These are phyloP conservation scores for Raphanus hybrid DNA, from an alignment of 441 rosid species.

Conservation along the genomic window DNA sequence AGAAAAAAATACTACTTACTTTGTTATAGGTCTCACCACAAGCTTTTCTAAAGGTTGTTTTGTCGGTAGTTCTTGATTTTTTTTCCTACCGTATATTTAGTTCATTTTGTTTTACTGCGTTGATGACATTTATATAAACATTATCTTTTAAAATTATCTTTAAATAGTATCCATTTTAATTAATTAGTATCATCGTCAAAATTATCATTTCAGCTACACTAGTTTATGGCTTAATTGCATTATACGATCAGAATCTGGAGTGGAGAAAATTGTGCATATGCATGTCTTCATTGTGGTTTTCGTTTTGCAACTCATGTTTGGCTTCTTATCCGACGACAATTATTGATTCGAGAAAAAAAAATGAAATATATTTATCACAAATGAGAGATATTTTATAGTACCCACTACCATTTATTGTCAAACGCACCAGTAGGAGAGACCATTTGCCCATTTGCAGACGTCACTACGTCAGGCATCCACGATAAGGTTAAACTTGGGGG, in stretches of 20 bases:
- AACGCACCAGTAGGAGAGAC: constrained; percentile 40
- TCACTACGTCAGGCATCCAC: constrained; percentile 24
- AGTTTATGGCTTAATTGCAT: background rate
- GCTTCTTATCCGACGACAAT: constrained; percentile 21
- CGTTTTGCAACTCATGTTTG: background rate
- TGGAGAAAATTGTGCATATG: background rate
- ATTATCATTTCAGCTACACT: background rate
- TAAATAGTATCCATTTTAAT: background rate
- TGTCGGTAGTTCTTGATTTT: constrained; percentile 5
- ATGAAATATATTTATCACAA: background rate
- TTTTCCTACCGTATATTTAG: background rate
- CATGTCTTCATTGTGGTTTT: background rate
- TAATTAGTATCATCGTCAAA: background rate
- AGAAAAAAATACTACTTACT: background rate
- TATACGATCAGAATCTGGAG: background rate
- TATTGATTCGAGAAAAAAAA: background rate
- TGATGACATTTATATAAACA: background rate
- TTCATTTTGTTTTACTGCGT: background rate
- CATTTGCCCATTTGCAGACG: constrained; percentile 47
- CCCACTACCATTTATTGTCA: constrained; percentile 33
- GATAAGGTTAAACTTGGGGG: constrained; percentile 27
- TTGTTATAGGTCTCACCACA: background rate
- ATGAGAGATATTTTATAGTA: background rate
- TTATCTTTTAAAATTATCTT: background rate
- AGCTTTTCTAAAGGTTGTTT: constrained; percentile 1